Percentiles rank a stretch among this genome's conserved stretches.
Conservation (phyloP, 2,329 filamentous ascomycete species). For the Magnaporthiopsis incrustans region DNA sequence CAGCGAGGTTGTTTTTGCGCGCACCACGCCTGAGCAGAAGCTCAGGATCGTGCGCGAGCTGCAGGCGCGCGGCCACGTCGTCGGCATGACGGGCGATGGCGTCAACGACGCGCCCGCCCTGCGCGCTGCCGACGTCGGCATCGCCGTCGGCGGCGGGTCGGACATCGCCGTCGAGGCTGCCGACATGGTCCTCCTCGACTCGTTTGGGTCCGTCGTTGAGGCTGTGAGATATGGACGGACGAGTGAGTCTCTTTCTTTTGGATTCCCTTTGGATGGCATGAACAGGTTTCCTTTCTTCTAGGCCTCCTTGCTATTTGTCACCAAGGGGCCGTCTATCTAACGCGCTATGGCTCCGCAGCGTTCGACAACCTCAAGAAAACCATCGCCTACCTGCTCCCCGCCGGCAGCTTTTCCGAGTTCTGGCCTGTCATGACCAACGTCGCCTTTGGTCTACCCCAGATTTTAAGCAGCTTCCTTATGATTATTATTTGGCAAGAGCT, state of each 20-base stretch:
- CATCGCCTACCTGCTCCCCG: slow-evolving; percentile 65
- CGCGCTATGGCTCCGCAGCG: slow-evolving; percentile 23
- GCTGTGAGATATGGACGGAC: slow-evolving; percentile 66
- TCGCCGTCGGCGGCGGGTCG: slow-evolving; percentile 71
- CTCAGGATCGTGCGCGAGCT: slow-evolving; percentile 72
- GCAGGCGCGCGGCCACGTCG: slow-evolving; percentile 54
- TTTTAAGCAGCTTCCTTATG: slow-evolving; percentile 67
- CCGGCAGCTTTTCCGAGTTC: slow-evolving; percentile 68
- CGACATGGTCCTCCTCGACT: slow-evolving; percentile 73
- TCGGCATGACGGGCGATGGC: slow-evolving; percentile 81
- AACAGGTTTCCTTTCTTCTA: not conserved
- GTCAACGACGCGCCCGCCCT: slow-evolving; percentile 82
- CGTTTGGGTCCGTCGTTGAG: slow-evolving; percentile 63
- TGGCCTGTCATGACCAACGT: slow-evolving; percentile 70
- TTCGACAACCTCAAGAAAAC: slow-evolving; percentile 76
- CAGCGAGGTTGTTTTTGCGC: slow-evolving; percentile 66
- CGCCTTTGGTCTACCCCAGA: slow-evolving; percentile 63
- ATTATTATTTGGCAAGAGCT: slow-evolving; percentile 44
- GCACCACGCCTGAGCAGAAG: slow-evolving; percentile 73
- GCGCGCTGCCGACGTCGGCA: slow-evolving; percentile 72
- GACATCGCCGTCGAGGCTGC: slow-evolving; percentile 78
- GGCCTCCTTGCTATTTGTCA: not conserved
- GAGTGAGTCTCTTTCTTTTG: slow-evolving; percentile 18
- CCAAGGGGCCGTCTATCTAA: not conserved
- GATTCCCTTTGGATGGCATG: too few species aligned